Evolutionary conservation across 495 filamentous ascomycete genomes (phyloP).

Genomic region (Podospora anserina): DNA sequence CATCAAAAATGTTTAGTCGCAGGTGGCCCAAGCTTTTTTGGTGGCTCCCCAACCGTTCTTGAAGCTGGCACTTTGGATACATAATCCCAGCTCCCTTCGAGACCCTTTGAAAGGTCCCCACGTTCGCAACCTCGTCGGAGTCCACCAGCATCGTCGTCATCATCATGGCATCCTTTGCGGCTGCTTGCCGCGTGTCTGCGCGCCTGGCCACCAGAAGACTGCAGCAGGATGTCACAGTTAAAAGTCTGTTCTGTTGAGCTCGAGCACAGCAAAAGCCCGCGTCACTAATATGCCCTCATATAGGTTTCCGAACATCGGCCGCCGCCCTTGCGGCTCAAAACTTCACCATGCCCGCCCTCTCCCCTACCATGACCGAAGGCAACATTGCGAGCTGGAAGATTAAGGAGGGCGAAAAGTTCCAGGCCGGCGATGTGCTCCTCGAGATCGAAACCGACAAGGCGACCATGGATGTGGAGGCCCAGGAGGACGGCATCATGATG

Average conservation of each 20-base stretch:
- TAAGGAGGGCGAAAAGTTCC: constrained; percentile 73
- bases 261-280: constrained; percentile 12
- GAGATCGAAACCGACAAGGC: constrained; percentile 90
- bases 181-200: constrained; percentile 48
- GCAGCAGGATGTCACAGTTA: constrained; percentile 46
- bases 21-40: constrained; percentile 23
- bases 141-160: constrained; percentile 23
- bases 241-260: constrained; percentile 47
- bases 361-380: constrained; percentile 83
- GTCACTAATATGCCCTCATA: constrained; percentile 29
- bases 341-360: constrained; percentile 83
- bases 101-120: constrained; percentile 14
- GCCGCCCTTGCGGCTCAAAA: constrained; percentile 63
- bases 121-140: constrained; percentile 15
- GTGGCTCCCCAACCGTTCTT: constrained; percentile 19
- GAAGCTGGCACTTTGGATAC: constrained; percentile 3
- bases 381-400: constrained; percentile 75
- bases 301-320: constrained; percentile 63
- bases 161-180: constrained; percentile 52
- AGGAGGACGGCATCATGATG: constrained; percentile 73
- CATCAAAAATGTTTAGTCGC: background rate
- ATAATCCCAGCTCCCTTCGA: no score
- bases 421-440: constrained; percentile 73
- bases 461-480: constrained; percentile 86
- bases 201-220: constrained; percentile 47